Base-by-base conservation (phyloP, 1,139 yeast genomes). In the Hansenula sp. region DNA sequence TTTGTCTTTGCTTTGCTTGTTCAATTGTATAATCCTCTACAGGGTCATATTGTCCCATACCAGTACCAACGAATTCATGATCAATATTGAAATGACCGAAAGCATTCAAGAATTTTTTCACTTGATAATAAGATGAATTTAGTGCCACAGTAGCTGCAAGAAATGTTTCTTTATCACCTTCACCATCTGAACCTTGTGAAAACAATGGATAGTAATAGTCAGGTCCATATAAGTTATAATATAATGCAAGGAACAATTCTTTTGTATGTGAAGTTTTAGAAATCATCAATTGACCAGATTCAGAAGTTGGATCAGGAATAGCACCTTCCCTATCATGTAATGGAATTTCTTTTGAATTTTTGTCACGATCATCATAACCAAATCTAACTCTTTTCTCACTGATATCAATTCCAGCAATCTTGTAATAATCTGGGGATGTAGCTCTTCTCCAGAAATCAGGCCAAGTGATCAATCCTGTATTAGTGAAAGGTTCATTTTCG, bases 101-200 rank as follows among this genome's bases (percentile, higher is more conserved):
- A 0, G 85, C 81, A 47, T 70, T 68, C 38, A 77, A 60, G 49
- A 77, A 77, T 48, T 67, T 72, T 40, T 77, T 75, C n/a, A 86
- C 89, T 61, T 84, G 91, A 58, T 87, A 85, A 51, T 70, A 83
- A 2, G 77, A 70, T 41, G 79, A 75, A 9, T 69, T 66, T 44
- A 84, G 65, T 2, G 84, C 87, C 38, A 76, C 75, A 0, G 94
- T 83, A 0, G 93, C 91, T 0, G 96, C 91, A 43, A 86, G 68
- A 58, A 86, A 89, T 0, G 96, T 87, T 60, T 89, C 96, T 61
- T 88, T 89, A 62, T 89, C 96, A 49, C 96, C 96, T 66, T 87
- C 95, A 36, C 96, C 96, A 46, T 82, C 85, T 0, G 87, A 79
- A 13, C 91, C 91, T 65, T 88, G 96, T 1, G 93, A 82, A 44